Percentiles rank a stretch among this genome's conserved stretches.
Conservation (phyloP, 1,284 basidiomycete genomes). For the Malassezia cuniculi region DNA sequence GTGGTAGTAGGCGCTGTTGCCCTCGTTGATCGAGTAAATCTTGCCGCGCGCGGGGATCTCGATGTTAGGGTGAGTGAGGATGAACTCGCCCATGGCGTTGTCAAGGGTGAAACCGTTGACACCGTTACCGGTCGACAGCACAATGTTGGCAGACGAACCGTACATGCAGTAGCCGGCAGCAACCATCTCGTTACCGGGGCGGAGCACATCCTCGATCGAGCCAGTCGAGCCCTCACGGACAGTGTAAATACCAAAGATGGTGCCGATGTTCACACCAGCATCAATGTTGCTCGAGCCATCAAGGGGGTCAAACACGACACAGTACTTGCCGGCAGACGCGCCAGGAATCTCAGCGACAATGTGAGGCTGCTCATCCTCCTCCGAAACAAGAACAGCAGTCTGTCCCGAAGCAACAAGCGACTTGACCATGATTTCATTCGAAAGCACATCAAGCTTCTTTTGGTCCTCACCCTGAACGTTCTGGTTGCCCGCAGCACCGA, state of each 20-base stretch:
- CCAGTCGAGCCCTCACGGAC: slow-evolving; percentile 63
- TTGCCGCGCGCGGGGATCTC: slow-evolving; percentile 84
- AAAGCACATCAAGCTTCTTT: slow-evolving; percentile 95
- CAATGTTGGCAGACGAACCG: slow-evolving; percentile 93
- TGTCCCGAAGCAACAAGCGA: slow-evolving; percentile 77
- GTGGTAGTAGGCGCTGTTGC: slow-evolving; percentile 89
- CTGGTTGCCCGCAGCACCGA: slow-evolving; percentile 85
- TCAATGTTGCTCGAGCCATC: slow-evolving; percentile 99
- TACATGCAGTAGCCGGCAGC: slow-evolving; percentile 76
- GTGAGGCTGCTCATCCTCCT: slow-evolving; percentile 84
- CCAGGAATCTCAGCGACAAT: slow-evolving; percentile 56
- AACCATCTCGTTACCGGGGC: slow-evolving; percentile 92
- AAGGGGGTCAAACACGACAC: slow-evolving; percentile 95
- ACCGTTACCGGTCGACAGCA: slow-evolving; percentile 84
- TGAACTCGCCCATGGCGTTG: slow-evolving; percentile 76
- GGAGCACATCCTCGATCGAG: slow-evolving; percentile 70
- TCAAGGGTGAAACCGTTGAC: slow-evolving; percentile 99
- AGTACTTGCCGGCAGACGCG: slow-evolving; percentile 52
- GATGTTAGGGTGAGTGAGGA: slow-evolving; percentile 96
- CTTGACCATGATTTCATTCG: slow-evolving; percentile 99
- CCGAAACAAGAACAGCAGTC: slow-evolving; percentile 88
- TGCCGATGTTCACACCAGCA: slow-evolving; percentile 98
- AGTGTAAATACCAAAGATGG: slow-evolving; percentile 96
- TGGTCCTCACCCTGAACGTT: slow-evolving; percentile 98
- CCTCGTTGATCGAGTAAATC: slow-evolving; percentile 99